Evolutionary conservation across 805 yeast genomes (phyloP), one percentile per base, ranked within the genome.

Genomic region (Lipomyces starkeyi): DNA sequence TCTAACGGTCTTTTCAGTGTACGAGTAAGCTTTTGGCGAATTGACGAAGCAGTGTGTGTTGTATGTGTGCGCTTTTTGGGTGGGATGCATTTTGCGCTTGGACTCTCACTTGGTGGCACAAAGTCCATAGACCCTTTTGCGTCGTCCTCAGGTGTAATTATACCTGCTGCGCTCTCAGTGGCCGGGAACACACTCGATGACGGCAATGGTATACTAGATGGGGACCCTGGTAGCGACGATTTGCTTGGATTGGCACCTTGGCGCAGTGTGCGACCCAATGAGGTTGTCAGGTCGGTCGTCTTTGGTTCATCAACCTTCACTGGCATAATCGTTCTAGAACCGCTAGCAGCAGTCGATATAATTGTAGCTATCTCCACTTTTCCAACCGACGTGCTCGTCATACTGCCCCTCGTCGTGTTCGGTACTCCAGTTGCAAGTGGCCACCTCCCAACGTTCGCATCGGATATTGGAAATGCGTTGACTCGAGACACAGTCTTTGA

Each of bases 401-500:
- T 1, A 43, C 20, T n/a, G 49, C 49, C 49, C 1, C 22, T 43
- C 22, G 22, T 2, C 7, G 9, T 8, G 20, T 43, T 43, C 20
- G 9, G 22, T 37, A 37, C 43, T 17, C 49, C 49, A 43, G 49
- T 13, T 17, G 20, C 20, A 17, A 43, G 9, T n/a, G 49, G 49
- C 49, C 22, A 17, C 2, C 14, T 43, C 20, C 8, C 49, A 17
- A 43, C 49, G 6, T 43, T 43, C 20, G 49, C 56, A 22, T 22
- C 34, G 22, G n/a, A 29, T 29, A 9, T 53, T 25, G 57, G 61
- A 49, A 58, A 22, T 7, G 65, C 67, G 43, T 60, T 63, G 29
- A 61, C 56, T 9, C 58, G 57, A 32, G 71, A 37, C 6, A 64
- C 61, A n/a, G 71, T 64, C 35, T 49, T 58, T 5, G 65, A n/a